Conservation (phyloP, 2,329 filamentous ascomycete genomes). For the Alternaria brassicae region DNA sequence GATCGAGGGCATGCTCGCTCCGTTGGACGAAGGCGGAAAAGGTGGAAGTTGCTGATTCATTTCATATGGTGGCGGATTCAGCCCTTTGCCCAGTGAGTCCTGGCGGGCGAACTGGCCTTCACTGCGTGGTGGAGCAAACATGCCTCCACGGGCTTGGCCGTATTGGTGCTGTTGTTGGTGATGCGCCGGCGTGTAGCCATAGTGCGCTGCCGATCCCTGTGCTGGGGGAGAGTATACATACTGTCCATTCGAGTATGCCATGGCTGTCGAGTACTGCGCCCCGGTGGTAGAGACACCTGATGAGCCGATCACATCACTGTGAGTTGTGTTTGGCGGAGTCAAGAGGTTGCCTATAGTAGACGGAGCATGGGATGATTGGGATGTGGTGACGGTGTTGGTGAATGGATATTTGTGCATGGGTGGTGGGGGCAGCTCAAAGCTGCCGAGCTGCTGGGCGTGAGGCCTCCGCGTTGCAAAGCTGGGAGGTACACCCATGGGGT, state of each 20-base stretch:
- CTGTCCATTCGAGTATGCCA: conserved; percentile 65
- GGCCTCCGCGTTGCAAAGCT: conserved; percentile 75
- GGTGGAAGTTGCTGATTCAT: conserved; percentile 65
- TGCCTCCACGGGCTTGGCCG: conserved; percentile 48
- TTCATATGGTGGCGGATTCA: conserved; percentile 73
- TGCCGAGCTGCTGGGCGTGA: conserved; percentile 72
- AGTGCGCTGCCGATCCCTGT: conserved; percentile 63
- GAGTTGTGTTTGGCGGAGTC: conserved; percentile 67
- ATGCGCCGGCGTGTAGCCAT: conserved; percentile 56
- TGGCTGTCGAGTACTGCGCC: conserved; percentile 62
- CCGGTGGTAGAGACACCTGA: conserved; percentile 67
- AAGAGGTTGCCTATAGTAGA: conserved; percentile 62
- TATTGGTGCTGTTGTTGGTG: conserved; percentile 46
- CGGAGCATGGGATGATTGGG: conserved; percentile 57
- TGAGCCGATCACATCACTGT: conserved; percentile 67
- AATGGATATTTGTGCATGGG: conserved; percentile 63
- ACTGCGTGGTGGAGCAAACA: conserved; percentile 64
- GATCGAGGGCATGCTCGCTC: conserved; percentile 56
- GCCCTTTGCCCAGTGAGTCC: conserved; percentile 68
- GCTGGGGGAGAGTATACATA: conserved; percentile 68
- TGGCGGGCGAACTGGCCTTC: conserved; percentile 60
- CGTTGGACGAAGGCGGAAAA: conserved; percentile 65
- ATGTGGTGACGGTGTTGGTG: conserved; percentile 49
- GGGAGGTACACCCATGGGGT: conserved; percentile 66
- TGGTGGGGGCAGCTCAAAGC: conserved; percentile 70